phyloP scores from a whole-genome alignment of 2,329 filamentous ascomycete genomes.

The Zarea fungicola region DNA sequence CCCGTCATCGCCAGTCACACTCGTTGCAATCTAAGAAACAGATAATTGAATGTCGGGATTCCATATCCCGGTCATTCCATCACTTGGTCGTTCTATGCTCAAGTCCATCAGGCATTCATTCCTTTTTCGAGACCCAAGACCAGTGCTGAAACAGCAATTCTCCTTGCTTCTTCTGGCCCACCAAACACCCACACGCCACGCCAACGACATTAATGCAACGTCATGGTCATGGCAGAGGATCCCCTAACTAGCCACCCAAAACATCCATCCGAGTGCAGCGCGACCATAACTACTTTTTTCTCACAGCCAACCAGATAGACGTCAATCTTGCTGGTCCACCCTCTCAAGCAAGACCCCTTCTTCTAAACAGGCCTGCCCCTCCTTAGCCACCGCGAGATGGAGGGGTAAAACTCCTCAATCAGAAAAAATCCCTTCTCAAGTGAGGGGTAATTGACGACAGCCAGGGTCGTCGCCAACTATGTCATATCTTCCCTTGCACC shows the following conservation, averaged over 20 bases:
- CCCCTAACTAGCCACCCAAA: neutral
- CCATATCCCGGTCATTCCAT: neutral
- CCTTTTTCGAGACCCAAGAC: neutral
- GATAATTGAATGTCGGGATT: neutral
- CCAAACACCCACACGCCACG: neutral
- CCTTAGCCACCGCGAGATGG: constrained; percentile 11
- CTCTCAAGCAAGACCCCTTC: constrained; percentile 2
- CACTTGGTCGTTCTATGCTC: too few species aligned
- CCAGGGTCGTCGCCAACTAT: neutral
- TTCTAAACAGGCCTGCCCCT: neutral
- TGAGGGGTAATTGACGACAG: constrained; percentile 9
- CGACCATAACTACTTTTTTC: neutral
- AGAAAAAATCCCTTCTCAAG: constrained; percentile 1
- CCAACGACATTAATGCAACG: neutral
- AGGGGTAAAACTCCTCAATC: constrained; percentile 9
- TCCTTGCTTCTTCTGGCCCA: neutral
- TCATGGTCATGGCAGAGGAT: constrained; percentile 1
- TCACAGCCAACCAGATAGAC: constrained; percentile 10
- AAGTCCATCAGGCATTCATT: too few species aligned
- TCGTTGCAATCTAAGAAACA: too few species aligned
- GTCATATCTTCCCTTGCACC: too few species aligned
- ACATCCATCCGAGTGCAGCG: constrained; percentile 6
- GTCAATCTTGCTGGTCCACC: constrained; percentile 9
- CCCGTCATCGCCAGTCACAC: neutral
- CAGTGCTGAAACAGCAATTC: neutral